Evolutionary conservation across 257 asterid genomes (phyloP).

Genomic region (Nicotiana benthamiana): DNA sequence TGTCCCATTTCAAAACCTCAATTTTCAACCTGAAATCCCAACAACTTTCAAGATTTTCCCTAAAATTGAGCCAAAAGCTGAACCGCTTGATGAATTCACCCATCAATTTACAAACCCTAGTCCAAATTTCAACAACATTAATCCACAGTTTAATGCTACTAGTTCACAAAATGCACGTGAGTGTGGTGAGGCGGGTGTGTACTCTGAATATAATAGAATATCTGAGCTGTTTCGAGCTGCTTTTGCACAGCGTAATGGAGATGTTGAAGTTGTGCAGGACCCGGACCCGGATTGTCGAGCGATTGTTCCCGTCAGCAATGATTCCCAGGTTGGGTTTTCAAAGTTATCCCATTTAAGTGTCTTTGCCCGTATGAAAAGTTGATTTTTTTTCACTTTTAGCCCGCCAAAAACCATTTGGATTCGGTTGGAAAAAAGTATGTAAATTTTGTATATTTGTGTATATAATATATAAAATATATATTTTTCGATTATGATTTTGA

Average conservation of each 20-base stretch:
- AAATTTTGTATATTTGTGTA: no score
- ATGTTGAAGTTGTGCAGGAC: constrained; percentile 12
- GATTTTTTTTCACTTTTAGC: no score
- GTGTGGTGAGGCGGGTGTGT: constrained; percentile 11
- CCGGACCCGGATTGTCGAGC: constrained; percentile 20
- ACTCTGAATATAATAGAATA: constrained; percentile 45
- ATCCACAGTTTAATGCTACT: neutral
- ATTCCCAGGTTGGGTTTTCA: neutral
- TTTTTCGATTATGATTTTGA: no score
- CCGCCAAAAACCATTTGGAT: fast-evolving
- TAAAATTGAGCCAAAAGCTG: neutral
- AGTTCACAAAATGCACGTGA: neutral
- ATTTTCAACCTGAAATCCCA: neutral
- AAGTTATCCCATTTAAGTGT: neutral
- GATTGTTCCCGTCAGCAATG: constrained; percentile 33
- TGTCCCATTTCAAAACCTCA: neutral
- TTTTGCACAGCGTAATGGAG: constrained; percentile 17
- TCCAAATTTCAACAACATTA: no score
- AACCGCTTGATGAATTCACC: neutral
- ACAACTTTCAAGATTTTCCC: neutral
- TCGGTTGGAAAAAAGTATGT: no score
- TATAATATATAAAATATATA: no score
- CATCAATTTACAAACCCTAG: neutral
- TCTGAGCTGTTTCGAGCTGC: constrained; percentile 41
- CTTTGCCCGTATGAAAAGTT: no score